Percentiles rank a stretch among this genome's conserved stretches.
These are phyloP conservation scores for Tricholoma matsutake DNA, from an alignment of 768 basidiomycete species.

Conservation along the genomic window DNA sequence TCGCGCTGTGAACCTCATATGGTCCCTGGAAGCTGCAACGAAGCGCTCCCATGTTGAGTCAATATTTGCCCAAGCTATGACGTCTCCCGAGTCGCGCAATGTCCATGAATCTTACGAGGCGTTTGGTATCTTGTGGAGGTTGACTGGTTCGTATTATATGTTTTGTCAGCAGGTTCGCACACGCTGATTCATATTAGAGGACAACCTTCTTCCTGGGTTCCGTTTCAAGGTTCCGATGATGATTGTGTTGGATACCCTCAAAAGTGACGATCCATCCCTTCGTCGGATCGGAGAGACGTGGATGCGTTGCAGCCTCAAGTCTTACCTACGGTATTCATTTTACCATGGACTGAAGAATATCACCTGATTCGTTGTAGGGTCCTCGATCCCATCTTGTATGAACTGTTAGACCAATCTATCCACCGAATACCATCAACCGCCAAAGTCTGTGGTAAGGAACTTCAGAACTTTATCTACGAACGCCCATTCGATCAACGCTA, in stretches of 20 bases:
- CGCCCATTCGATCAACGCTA: slow-evolving; percentile 75
- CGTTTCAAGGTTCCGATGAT: slow-evolving; percentile 83
- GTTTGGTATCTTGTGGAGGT: slow-evolving; percentile 90
- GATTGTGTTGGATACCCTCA: slow-evolving; percentile 80
- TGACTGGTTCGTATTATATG: slow-evolving; percentile 56
- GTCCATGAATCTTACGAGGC: slow-evolving; percentile 70
- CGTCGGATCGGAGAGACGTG: slow-evolving; percentile 89
- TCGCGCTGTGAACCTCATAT: slow-evolving; percentile 77
- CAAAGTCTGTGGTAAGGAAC: slow-evolving; percentile 61
- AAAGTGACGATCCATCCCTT: slow-evolving; percentile 67
- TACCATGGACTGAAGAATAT: not conserved
- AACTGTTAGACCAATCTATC: slow-evolving; percentile 70
- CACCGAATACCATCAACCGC: slow-evolving; percentile 44
- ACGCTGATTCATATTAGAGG: slow-evolving; percentile 49
- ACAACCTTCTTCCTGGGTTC: slow-evolving; percentile 77
- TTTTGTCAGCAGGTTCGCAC: not conserved
- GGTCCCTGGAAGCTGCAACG: slow-evolving; percentile 66
- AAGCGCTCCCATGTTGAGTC: slow-evolving; percentile 68
- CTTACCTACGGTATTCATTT: slow-evolving; percentile 71
- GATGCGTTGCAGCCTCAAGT: slow-evolving; percentile 93
- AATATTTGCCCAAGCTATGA: slow-evolving; percentile 71
- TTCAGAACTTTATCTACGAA: slow-evolving; percentile 68
- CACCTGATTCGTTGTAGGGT: slow-evolving; percentile 46
- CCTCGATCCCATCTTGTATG: slow-evolving; percentile 82
- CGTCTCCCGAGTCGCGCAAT: slow-evolving; percentile 44